phyloP scores from a whole-genome alignment of 495 filamentous ascomycete species.

The Penicillium odoratum region DNA sequence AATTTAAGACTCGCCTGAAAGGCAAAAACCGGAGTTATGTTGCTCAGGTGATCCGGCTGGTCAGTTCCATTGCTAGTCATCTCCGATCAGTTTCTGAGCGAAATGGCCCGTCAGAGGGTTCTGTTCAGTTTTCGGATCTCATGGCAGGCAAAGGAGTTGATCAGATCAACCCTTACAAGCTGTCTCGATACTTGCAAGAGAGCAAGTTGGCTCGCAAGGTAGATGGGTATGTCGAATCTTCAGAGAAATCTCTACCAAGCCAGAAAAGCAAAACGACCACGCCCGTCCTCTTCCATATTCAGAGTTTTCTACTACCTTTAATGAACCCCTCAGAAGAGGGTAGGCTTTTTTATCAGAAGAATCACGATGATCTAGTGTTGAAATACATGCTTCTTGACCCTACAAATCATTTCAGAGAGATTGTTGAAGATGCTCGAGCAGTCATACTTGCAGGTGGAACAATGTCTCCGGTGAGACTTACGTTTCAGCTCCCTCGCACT shows the following conservation, averaged over 20 bases:
- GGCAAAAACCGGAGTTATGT: slow-evolving; percentile 93
- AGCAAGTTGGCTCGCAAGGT: slow-evolving; percentile 94
- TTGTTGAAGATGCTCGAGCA: slow-evolving; percentile 82
- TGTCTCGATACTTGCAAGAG: slow-evolving; percentile 82
- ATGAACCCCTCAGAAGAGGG: slow-evolving; percentile 90
- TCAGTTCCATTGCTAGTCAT: slow-evolving; percentile 72
- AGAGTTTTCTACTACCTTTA: slow-evolving; percentile 77
- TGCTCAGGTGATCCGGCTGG: slow-evolving; percentile 76
- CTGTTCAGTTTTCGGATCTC: slow-evolving; percentile 65
- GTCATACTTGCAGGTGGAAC: slow-evolving; percentile 94
- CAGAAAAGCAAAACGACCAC: slow-evolving; percentile 45
- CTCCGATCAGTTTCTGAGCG: slow-evolving; percentile 48
- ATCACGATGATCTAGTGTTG: slow-evolving; percentile 57
- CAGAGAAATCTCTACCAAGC: slow-evolving; percentile 44
- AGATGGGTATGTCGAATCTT: slow-evolving; percentile 74
- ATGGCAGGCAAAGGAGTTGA: slow-evolving; percentile 86
- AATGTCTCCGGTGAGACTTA: slow-evolving; percentile 75
- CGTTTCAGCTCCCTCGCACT: background rate
- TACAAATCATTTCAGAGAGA: slow-evolving; percentile 83
- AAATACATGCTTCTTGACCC: slow-evolving; percentile 94
- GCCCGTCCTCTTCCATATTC: slow-evolving; percentile 79
- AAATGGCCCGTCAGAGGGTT: slow-evolving; percentile 56
- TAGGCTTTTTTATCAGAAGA: slow-evolving; percentile 74
- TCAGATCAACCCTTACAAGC: slow-evolving; percentile 90
- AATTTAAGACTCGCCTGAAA: slow-evolving; percentile 83